Evolutionary conservation across 768 basidiomycete species (phyloP).

Genomic region (Amanita jacksonii): DNA sequence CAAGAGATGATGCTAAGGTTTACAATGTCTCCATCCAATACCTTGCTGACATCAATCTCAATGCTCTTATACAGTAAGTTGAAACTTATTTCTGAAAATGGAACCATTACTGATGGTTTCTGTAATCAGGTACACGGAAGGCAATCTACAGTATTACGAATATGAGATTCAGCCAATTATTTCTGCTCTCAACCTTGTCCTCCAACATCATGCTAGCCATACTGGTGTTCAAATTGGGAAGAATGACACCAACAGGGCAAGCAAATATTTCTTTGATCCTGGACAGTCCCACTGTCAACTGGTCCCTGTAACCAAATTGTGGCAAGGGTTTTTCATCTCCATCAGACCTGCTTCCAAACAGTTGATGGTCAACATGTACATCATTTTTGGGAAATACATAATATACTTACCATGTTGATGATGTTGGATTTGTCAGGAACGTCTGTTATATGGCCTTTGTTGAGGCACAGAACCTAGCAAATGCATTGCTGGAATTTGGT

Average conservation of each 20-base stretch:
- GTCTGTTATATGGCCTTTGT: constrained; percentile 50
- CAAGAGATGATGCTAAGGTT: too few species aligned
- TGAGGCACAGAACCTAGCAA: constrained; percentile 50
- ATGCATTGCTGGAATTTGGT: constrained; percentile 43
- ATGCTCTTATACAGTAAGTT: too few species aligned
- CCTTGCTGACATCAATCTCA: too few species aligned
- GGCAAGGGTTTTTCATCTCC: constrained; percentile 40
- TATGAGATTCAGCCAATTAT: constrained; percentile 42
- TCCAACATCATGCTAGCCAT: constrained; percentile 38
- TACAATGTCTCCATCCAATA: too few species aligned
- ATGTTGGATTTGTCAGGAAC: constrained; percentile 23
- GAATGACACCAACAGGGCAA: constrained; percentile 13
- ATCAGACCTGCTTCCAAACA: constrained; percentile 39
- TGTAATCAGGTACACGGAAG: constrained; percentile 41
- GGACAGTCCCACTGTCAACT: constrained; percentile 18
- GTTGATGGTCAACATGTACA: constrained; percentile 46
- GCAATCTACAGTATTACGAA: constrained; percentile 30
- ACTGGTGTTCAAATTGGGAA: constrained; percentile 43
- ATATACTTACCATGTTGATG: background rate
- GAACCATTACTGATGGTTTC: too few species aligned
- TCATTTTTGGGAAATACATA: background rate
- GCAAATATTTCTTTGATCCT: constrained; percentile 45
- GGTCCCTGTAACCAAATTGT: constrained; percentile 27
- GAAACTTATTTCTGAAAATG: too few species aligned
- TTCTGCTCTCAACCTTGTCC: constrained; percentile 49